A percentile compares a stretch with the other conserved stretches of the same genome.
These are phyloP conservation scores for Coniochaeta prunicola DNA, from an alignment of 2,329 filamentous ascomycete species.

Conservation along the genomic window DNA sequence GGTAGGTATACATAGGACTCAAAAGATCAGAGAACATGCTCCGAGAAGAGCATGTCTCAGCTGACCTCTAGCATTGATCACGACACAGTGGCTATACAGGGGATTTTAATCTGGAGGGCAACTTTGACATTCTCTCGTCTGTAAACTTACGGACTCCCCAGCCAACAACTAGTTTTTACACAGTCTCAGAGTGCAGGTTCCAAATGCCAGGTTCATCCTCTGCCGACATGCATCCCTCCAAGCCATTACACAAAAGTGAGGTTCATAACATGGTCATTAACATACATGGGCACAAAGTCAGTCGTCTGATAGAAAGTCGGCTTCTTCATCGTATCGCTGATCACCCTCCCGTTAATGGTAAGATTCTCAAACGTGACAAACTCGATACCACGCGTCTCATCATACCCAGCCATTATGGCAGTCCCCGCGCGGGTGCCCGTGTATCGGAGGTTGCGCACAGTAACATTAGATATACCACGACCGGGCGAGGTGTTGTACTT, in stretches of 20 bases:
- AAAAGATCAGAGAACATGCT: too few relatives aligned
- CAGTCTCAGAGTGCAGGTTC: too few relatives aligned
- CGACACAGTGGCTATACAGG: too few relatives aligned
- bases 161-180: too few relatives aligned
- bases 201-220: too few relatives aligned
- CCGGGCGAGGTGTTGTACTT: slow-evolving; percentile 26
- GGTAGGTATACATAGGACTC: too few relatives aligned
- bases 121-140: too few relatives aligned
- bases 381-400: slow-evolving; percentile 6
- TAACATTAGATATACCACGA: slow-evolving; percentile 20
- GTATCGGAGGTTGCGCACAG: slow-evolving; percentile 16
- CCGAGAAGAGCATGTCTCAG: too few relatives aligned
- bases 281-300: slow-evolving; percentile 18
- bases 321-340: slow-evolving; percentile 17
- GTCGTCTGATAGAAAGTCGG: slow-evolving; percentile 17
- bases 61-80: too few relatives aligned
- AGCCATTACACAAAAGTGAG: background rate
- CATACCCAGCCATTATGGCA: slow-evolving; percentile 12
- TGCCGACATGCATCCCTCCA: too few relatives aligned
- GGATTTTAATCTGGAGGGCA: too few relatives aligned
- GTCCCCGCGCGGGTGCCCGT: slow-evolving; percentile 9
- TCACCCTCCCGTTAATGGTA: slow-evolving; percentile 13
- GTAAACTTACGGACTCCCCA: too few relatives aligned
- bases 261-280: slow-evolving; percentile 1
- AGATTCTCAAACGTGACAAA: slow-evolving; percentile 16